Conservation (phyloP, 139 green algal genomes). For the Auxenochlorella pyrenoidosa region DNA sequence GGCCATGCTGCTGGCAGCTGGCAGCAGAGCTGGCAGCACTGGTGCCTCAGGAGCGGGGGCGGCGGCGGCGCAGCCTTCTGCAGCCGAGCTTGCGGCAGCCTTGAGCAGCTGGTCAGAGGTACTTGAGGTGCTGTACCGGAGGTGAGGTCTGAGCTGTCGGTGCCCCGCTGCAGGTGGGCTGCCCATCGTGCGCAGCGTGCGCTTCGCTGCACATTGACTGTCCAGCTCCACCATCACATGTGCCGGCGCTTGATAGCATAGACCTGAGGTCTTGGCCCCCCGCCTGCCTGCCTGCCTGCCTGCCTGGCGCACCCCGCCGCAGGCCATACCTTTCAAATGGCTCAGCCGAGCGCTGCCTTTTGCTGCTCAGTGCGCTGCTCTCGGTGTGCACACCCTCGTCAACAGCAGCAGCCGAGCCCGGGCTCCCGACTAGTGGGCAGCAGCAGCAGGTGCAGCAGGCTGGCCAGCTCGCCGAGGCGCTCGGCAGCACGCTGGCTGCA, state of each 20-base stretch:
- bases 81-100: not conserved
- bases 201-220: too few species aligned
- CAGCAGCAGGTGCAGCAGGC: not conserved
- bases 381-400: not conserved
- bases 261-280: too few species aligned
- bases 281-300: too few species aligned
- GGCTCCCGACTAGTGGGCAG: not conserved
- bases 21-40: not conserved
- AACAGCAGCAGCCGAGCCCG: too few species aligned
- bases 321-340: conserved; percentile 34
- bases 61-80: not conserved
- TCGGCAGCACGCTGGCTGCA: not conserved
- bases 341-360: conserved; percentile 28
- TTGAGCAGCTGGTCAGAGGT: not conserved
- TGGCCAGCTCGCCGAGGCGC: not conserved
- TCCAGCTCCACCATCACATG: too few species aligned
- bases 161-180: too few species aligned
- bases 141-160: not conserved
- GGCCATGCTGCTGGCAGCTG: not conserved
- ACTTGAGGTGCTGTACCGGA: not conserved
- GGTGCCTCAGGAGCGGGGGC: not conserved
- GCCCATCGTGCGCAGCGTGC: too few species aligned
- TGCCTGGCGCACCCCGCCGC: not conserved
- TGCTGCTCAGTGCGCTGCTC: conserved; percentile 49
- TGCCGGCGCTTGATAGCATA: too few species aligned